Conservation (phyloP, 179 eudicot genomes). For the Camellia oleifera region DNA sequence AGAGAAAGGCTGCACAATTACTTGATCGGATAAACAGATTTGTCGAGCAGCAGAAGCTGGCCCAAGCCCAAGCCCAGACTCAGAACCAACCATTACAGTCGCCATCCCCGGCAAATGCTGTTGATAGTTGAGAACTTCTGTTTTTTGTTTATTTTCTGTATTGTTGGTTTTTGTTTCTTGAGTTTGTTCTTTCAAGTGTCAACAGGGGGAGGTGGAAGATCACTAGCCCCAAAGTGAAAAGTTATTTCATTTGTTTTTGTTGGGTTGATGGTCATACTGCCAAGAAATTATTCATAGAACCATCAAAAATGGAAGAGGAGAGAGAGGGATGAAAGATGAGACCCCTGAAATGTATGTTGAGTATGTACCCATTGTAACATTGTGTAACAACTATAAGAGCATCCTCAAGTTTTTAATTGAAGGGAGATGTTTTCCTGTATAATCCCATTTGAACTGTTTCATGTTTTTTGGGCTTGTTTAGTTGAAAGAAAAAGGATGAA, state of each 20-base stretch:
- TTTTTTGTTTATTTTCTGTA: not conserved
- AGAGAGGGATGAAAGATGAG: constrained; percentile 9
- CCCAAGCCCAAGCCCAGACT: constrained; percentile 26
- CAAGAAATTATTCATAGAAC: constrained; percentile 13
- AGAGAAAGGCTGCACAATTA: constrained; percentile 79
- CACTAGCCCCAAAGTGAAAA: constrained; percentile 30
- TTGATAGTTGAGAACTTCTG: constrained; percentile 31
- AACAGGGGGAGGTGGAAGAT: constrained; percentile 65
- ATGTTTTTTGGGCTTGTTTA: not conserved
- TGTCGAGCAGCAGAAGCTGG: constrained; percentile 67
- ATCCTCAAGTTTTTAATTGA: constrained; percentile 49
- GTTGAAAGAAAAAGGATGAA: no score
- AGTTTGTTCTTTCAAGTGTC: constrained; percentile 11
- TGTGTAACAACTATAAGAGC: constrained; percentile 29
- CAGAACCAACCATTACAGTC: constrained; percentile 17
- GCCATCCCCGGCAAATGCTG: constrained; percentile 20
- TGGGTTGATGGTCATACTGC: constrained; percentile 17
- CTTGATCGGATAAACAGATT: constrained; percentile 69
- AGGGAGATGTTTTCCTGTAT: constrained; percentile 30
- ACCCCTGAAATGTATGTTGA: constrained; percentile 12
- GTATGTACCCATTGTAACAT: constrained; percentile 30
- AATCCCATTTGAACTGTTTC: not conserved
- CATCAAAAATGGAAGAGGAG: constrained; percentile 3
- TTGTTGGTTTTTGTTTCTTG: constrained; percentile 18
- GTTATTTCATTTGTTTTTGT: constrained; percentile 23